Percentiles rank a stretch among this genome's conserved stretches.
Conservation (phyloP, 768 basidiomycete species). For the Suillus alpinus region DNA sequence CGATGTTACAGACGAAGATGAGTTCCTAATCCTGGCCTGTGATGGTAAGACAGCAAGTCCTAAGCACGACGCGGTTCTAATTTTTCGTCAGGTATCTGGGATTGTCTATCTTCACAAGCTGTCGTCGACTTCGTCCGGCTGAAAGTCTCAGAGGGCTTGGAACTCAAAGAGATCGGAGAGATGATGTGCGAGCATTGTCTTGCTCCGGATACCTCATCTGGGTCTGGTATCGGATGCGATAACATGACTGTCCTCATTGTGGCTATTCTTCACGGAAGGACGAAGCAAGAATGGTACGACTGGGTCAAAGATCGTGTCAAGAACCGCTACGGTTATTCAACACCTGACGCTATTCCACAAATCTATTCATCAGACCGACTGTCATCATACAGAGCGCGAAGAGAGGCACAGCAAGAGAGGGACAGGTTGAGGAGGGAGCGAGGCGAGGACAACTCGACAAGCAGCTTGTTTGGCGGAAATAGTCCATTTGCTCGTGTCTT, state of each 20-base stretch:
- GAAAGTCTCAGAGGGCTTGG: constrained; percentile 73
- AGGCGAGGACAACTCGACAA: constrained; percentile 28
- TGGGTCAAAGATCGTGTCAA: constrained; percentile 88
- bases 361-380: constrained; percentile 69
- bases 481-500: constrained; percentile 53
- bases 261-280: constrained; percentile 81
- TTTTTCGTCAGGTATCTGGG: constrained; percentile 88
- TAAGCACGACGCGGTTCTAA: constrained; percentile 3
- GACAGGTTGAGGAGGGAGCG: constrained; percentile 38
- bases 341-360: constrained; percentile 73
- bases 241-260: constrained; percentile 98
- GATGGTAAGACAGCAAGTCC: constrained; percentile 64
- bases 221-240: constrained; percentile 94
- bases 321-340: constrained; percentile 69
- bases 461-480: constrained; percentile 32
- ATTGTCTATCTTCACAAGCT: constrained; percentile 91
- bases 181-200: constrained; percentile 90
- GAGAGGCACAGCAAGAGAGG: constrained; percentile 54
- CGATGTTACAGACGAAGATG: constrained; percentile 82
- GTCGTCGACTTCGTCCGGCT: constrained; percentile 86
- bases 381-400: constrained; percentile 58
- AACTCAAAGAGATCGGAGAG: constrained; percentile 82
- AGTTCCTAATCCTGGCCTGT: constrained; percentile 95
- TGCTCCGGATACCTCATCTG: constrained; percentile 88
- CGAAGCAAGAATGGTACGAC: constrained; percentile 88